Evolutionary conservation across 148 eudicot species (phyloP).

Genomic region (Cornus controversa): DNA sequence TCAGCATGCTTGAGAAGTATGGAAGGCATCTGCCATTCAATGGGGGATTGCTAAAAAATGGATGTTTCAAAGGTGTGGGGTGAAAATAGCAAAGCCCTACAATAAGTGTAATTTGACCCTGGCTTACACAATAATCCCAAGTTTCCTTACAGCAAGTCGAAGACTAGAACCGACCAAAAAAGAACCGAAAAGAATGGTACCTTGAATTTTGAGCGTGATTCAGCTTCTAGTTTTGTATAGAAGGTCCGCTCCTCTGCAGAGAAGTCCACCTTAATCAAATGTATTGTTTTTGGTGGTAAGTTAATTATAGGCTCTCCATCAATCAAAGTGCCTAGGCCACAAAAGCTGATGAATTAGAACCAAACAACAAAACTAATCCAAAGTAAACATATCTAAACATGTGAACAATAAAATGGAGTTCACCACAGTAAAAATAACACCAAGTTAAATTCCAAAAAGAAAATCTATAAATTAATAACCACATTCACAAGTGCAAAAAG

Average conservation of each 20-base stretch:
- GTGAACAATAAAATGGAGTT: background rate
- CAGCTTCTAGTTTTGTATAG: slow-evolving; percentile 77
- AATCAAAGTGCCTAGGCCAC: slow-evolving; percentile 61
- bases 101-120: background rate
- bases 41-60: background rate
- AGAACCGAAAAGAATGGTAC: slow-evolving; percentile 24
- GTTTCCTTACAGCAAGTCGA: background rate
- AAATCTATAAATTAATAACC: background rate
- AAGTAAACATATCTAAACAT: background rate
- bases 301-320: slow-evolving; percentile 86
- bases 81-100: background rate
- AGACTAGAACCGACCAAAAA: background rate
- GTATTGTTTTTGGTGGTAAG: slow-evolving; percentile 69
- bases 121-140: background rate
- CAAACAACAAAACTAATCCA: background rate
- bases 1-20: background rate
- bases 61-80: background rate
- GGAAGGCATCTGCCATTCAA: background rate
- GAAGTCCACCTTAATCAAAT: slow-evolving; percentile 60
- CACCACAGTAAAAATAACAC: background rate
- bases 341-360: slow-evolving; percentile 18
- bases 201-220: slow-evolving; percentile 85
- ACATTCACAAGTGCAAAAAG: background rate
- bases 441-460: background rate
- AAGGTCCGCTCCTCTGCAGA: slow-evolving; percentile 76